Evolutionary conservation across 1,284 basidiomycete species (phyloP).

Genomic region (Trichosporon sp.): DNA sequence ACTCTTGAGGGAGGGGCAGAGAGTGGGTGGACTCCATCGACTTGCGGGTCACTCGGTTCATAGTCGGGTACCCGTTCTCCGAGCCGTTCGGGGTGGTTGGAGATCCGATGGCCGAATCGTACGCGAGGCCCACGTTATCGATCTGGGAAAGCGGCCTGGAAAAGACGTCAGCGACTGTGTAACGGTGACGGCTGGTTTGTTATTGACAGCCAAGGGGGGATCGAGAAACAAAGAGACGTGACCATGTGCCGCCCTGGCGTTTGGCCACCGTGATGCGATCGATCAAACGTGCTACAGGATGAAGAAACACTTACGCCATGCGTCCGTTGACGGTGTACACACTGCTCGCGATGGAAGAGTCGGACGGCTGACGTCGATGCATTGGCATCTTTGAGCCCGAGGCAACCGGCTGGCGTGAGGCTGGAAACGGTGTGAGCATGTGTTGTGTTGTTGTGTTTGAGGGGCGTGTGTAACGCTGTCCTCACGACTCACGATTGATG

Average conservation of each 20-base stretch:
- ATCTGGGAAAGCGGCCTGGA: slow-evolving; percentile 49
- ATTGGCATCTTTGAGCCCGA: slow-evolving; percentile 19
- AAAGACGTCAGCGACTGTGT: slow-evolving; percentile 17
- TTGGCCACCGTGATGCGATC: slow-evolving; percentile 14
- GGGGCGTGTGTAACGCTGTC: slow-evolving; percentile 23
- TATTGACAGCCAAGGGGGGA: not conserved
- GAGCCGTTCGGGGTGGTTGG: slow-evolving; percentile 51
- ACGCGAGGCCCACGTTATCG: slow-evolving; percentile 28
- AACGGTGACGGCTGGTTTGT: not conserved
- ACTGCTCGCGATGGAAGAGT: slow-evolving; percentile 51
- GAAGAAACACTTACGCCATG: slow-evolving; percentile 30
- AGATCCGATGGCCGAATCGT: slow-evolving; percentile 38
- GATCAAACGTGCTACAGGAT: not conserved
- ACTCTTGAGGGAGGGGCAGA: slow-evolving; percentile 39
- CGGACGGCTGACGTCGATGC: slow-evolving; percentile 52
- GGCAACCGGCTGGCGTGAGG: not conserved
- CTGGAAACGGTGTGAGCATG: slow-evolving; percentile 1
- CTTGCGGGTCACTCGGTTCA: slow-evolving; percentile 38
- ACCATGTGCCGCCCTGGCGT: slow-evolving; percentile 11
- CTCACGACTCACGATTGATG: slow-evolving; percentile 3
- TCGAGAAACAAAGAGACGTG: slow-evolving; percentile 11
- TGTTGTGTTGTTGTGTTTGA: not conserved
- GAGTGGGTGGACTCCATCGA: slow-evolving; percentile 54
- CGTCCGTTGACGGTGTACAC: slow-evolving; percentile 41
- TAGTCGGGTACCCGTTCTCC: slow-evolving; percentile 40